Base-by-base conservation (phyloP, 2,329 filamentous ascomycete genomes). In the Amylocarpus encephaloides region DNA sequence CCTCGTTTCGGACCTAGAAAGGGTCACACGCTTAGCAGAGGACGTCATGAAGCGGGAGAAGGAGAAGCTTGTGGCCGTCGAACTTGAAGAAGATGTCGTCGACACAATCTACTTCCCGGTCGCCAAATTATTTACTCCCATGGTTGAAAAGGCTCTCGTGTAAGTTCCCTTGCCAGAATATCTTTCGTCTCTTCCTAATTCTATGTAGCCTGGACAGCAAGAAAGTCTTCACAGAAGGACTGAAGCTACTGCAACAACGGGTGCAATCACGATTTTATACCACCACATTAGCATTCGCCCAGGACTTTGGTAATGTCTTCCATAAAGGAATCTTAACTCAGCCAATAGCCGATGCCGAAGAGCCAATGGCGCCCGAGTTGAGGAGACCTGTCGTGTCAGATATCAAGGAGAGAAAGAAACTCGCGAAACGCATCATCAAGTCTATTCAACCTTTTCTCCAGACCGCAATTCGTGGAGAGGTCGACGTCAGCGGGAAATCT, bases 71-170 rank as follows among this genome's bases (percentile, higher is more conserved):
- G 80, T 88, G 53, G 84, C 88, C 50, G 83, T 83, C 12, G 80
- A 88, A 64, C 73, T 90, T 44, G 79, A 97, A 61, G 82, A 82
- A 59, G 82, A 84, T 53, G 84, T 95, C 62, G 80, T 97, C 29
- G 86, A 97, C 66, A 85, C 81, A 33, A 85, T 94, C 60, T 98
- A 97, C 70, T 96, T 97, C 59, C 93, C 93, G 0, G 80, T 96
- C 12, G 79, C 84, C 49, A 83, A 83, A 60, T 71, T 94, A 45
- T 76, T 98, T 18, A 78, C 77, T 63, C 85, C 88, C 3, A 84
- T 93, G 26, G 73, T 96, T 44, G 85, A 90, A 36, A 89, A 86
- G 69, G 89, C 89, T 9, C 77, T 87, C 63, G 74, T 74, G 89
- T 96, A 78, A 80, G 90, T 80, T 49, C 26, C 45, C 39, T 50